Evolutionary conservation across 1,284 basidiomycete species (phyloP), one percentile per base, ranked within the genome.

Genomic region (Chondrostereum purpureum): DNA sequence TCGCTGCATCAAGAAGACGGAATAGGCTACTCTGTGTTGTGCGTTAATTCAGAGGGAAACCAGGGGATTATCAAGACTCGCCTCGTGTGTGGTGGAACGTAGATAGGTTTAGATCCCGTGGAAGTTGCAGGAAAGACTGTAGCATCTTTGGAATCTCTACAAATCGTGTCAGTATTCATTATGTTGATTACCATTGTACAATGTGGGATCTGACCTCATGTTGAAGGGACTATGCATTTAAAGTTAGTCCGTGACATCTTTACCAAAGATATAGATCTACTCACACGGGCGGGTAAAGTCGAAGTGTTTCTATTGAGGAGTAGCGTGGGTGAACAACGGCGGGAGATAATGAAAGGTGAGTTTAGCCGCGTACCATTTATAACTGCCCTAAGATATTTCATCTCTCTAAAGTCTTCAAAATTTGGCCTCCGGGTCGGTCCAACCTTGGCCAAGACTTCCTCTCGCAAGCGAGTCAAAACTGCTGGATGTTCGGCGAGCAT

Each of bases 271-370:
- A 20, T 10, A 40, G 16, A 20, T n/a, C 34, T 20, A 54, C 61
- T 53, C 54, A 69, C 58, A 73, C 71, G 4, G 67, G 60, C 31
- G 73, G 71, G 54, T 69, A 73, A 10, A 75, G 50, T 16, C 72
- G 60, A 3, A 73, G 55, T 1, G 66, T 66, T 52, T 72, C 69
- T 64, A 47, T 38, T 17, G 14, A 24, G 44, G 23, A 10, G 10
- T 10, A 33, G 10, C 11, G 14, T 33, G n/a, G 33, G 45, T 17
- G 10, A 50, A 60, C 19, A 37, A 65, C 66, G 69, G 49, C 70
- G 68, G 31, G 71, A 61, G 5, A 72, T 61, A 12, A 68, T 67
- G n/a, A n/a, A n/a, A n/a, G n/a, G n/a, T n/a, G n/a, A n/a, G n/a
- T n/a, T n/a, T n/a, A n/a, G n/a, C n/a, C n/a, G n/a, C n/a, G n/a